phyloP scores from a whole-genome alignment of 129 eudicot genomes.

The Pulicaria dysenterica region DNA sequence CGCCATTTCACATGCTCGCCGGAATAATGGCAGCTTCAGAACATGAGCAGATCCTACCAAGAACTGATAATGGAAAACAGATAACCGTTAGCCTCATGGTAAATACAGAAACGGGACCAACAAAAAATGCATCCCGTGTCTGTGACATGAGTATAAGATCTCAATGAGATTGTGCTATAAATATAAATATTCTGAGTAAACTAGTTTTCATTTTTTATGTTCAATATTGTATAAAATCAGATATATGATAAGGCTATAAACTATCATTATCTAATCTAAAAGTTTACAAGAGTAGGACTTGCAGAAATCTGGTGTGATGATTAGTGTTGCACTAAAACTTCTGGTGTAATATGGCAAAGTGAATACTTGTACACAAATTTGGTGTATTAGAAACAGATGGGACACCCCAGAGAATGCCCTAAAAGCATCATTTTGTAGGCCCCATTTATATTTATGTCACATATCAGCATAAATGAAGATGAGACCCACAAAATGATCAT shows the following conservation, averaged over 20 bases:
- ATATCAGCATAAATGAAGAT: background rate
- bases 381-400: background rate
- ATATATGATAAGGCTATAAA: too few relatives aligned
- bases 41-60: constrained; percentile 80
- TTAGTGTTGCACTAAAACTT: background rate
- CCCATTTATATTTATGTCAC: background rate
- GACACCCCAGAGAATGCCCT: background rate
- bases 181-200: background rate
- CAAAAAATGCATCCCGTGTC: constrained; percentile 9
- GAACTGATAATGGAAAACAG: constrained; percentile 56
- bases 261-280: too few relatives aligned
- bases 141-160: background rate
- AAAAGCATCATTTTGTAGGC: background rate
- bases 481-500: background rate
- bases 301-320: too few relatives aligned
- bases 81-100: background rate
- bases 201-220: background rate
- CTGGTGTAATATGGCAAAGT: background rate
- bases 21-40: constrained; percentile 69
- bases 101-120: constrained; percentile 3
- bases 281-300: too few relatives aligned
- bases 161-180: background rate
- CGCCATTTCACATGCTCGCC: constrained; percentile 70
- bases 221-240: background rate
- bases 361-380: background rate